These are phyloP conservation scores for Achaetomiella virescens DNA, from an alignment of 495 filamentous ascomycete species.

Conservation along the genomic window DNA sequence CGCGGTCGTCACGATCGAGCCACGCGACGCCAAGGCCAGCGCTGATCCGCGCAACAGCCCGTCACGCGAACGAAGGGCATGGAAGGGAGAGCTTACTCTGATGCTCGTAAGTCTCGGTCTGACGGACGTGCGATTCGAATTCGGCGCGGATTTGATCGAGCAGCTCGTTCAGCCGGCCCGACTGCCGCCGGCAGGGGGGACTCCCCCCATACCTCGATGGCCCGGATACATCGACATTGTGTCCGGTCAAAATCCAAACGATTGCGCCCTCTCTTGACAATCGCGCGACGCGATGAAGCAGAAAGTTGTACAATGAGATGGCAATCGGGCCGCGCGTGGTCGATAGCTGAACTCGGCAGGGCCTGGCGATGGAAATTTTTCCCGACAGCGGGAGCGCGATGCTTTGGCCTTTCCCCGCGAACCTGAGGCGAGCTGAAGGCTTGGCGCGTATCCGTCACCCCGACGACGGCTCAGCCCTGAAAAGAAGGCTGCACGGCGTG, in stretches of 20 bases:
- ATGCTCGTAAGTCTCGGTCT: slow-evolving; percentile 77
- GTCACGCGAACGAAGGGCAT: background rate
- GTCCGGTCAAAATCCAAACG: background rate
- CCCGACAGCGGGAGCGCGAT: background rate
- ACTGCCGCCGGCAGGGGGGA: slow-evolving; percentile 43
- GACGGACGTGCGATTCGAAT: slow-evolving; percentile 74
- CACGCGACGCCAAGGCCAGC: slow-evolving; percentile 9
- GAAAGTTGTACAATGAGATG: background rate
- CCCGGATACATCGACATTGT: slow-evolving; percentile 80
- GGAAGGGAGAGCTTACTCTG: slow-evolving; percentile 62
- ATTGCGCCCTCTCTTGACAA: background rate
- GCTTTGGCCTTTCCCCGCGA: no score
- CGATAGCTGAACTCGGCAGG: background rate
- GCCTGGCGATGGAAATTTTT: slow-evolving; percentile 6
- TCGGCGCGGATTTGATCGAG: slow-evolving; percentile 84
- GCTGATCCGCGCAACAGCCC: background rate
- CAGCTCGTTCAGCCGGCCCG: slow-evolving; percentile 73
- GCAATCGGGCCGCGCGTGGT: background rate
- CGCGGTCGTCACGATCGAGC: background rate
- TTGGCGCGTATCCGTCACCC: slow-evolving; percentile 14
- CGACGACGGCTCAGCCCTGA: background rate
- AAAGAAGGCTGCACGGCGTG: background rate
- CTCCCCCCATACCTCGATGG: slow-evolving; percentile 74
- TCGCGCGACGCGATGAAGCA: background rate
- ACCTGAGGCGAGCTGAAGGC: background rate